These are phyloP conservation scores for Cytospora chrysosperma DNA, from an alignment of 2,329 filamentous ascomycete species.

Conservation along the genomic window DNA sequence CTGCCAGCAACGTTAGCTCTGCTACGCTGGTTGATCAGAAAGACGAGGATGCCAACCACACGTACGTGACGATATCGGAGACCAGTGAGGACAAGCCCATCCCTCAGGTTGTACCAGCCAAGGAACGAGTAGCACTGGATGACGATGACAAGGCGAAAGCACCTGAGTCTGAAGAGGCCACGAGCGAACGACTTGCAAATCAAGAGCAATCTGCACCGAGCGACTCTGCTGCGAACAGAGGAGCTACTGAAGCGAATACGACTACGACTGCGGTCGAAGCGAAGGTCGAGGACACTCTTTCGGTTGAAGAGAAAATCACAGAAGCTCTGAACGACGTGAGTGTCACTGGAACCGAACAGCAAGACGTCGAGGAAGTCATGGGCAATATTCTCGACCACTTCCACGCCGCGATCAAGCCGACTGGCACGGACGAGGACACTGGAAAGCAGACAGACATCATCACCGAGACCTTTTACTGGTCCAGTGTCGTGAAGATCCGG, in stretches of 20 bases:
- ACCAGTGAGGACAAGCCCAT: conserved; percentile 12
- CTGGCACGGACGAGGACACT: conserved; percentile 56
- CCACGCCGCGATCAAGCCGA: conserved; percentile 80
- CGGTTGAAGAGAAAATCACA: conserved; percentile 47
- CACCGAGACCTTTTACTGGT: conserved; percentile 67
- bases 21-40: conserved; percentile 50
- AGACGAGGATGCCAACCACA: conserved; percentile 38
- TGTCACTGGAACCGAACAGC: conserved; percentile 65
- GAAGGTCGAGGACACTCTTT: conserved; percentile 31
- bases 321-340: conserved; percentile 47
- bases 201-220: conserved; percentile 14
- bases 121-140: conserved; percentile 28
- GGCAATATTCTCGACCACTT: conserved; percentile 87
- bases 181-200: not conserved
- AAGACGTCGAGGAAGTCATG: conserved; percentile 96
- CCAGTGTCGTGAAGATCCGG: conserved; percentile 54
- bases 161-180: not conserved
- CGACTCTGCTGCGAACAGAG: conserved; percentile 22
- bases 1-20: conserved; percentile 49
- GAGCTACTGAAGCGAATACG: conserved; percentile 26
- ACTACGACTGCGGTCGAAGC: conserved; percentile 22
- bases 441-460: conserved; percentile 81
- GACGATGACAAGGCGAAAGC: conserved; percentile 24
- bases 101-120: conserved; percentile 24
- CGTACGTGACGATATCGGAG: conserved; percentile 34